Evolutionary conservation across 2,329 filamentous ascomycete species (phyloP), one percentile per base, ranked within the genome.

Genomic region (Aspergillus caelatus): DNA sequence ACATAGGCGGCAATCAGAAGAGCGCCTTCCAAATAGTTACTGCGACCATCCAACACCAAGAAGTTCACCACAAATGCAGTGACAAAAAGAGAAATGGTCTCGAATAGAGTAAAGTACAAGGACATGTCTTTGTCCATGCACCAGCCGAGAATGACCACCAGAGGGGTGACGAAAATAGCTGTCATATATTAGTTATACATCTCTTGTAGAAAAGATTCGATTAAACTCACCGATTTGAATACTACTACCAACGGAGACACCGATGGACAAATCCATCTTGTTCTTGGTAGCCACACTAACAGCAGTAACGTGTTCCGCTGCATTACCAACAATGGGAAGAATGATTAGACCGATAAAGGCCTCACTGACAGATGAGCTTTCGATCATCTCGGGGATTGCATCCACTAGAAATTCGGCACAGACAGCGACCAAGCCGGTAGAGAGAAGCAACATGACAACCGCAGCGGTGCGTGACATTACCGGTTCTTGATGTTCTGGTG

Each of bases 1-100:
- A 90, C 81, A 72, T 95, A 95, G 4, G 92, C 84, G 45, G 90
- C 91, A 58, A 93, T 90, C 39, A 95, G 78, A 62, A 94, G 79
- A 64, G 88, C 87, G 3, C 92, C 92, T 77, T 95, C 92, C 0
- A 94, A 84, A 81, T 92, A 95, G 70, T 94, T 92, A 66, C 89
- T 93, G 75, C 92, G 88, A 34, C 92, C 93, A 70, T 96, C 92
- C 23, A 89, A 84, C 56, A 96, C 92, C 50, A 96, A 79, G 74
- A 96, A 96, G 75, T 96, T 96, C 62, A 94, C 91, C 39, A 96
- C 84, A 48, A 96, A 86, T 0, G 92, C 91, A 2, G 92, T 89
- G 14, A 95, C 91, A 70, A 96, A 96, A 46, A 96, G 81, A 46
- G 91, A 89, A 26, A 93, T 80, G 2, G 85, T 88, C 74, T 88